A percentile compares a stretch with the other conserved stretches of the same genome.
These are phyloP conservation scores for Wallacemonas sp. DNA, from an alignment of 208 protist genomes.

Conservation along the genomic window DNA sequence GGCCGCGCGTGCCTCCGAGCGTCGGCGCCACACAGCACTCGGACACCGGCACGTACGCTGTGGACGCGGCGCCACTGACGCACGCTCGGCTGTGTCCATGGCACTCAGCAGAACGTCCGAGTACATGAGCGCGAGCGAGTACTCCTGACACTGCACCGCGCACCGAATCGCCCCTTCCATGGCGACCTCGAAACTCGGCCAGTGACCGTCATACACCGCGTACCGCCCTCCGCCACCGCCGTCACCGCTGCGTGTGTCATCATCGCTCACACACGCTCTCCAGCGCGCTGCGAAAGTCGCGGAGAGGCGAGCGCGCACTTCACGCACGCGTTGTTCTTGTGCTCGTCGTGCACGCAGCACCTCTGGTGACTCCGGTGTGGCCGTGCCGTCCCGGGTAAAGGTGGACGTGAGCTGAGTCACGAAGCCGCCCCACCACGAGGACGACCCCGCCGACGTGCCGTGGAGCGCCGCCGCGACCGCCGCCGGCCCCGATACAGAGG, in stretches of 20 bases:
- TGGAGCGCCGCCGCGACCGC: background rate
- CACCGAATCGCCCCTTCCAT: background rate
- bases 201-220: background rate
- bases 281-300: background rate
- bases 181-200: background rate
- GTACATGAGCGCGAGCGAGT: background rate
- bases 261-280: background rate
- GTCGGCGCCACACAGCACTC: background rate
- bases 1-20: background rate
- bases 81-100: background rate
- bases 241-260: background rate
- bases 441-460: background rate
- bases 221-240: background rate
- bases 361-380: background rate
- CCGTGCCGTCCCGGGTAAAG: background rate
- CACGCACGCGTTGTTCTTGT: background rate
- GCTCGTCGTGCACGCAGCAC: background rate
- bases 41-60: background rate
- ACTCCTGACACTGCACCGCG: background rate
- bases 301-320: background rate
- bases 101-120: background rate
- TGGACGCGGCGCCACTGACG: background rate
- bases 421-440: constrained; percentile 2
- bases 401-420: constrained; percentile 2
- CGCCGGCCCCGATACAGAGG: background rate